These are phyloP conservation scores for Glebionis coronaria DNA, from an alignment of 129 eudicot genomes.

Conservation along the genomic window DNA sequence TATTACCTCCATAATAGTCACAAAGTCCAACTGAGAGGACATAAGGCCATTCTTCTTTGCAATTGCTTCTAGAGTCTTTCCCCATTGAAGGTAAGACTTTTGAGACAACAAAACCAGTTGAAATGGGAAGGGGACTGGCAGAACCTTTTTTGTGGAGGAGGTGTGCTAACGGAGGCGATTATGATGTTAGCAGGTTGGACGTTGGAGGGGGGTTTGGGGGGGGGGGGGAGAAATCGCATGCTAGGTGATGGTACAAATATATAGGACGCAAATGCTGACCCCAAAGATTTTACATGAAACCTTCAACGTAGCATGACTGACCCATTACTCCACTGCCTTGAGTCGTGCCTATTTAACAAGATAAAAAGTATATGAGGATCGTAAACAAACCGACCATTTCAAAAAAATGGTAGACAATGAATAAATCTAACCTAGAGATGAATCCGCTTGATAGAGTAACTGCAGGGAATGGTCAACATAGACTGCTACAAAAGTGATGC, in stretches of 20 bases:
- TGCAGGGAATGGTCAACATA: conserved; percentile 86
- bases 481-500: conserved; percentile 82
- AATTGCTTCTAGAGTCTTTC: conserved; percentile 51
- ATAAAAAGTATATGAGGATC: neutral
- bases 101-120: conserved; percentile 86
- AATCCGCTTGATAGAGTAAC: conserved; percentile 78
- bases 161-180: conserved; percentile 96
- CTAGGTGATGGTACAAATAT: conserved; percentile 81
- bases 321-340: conserved; percentile 72
- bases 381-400: too few relatives aligned
- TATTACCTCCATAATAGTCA: conserved; percentile 70
- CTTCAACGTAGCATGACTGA: conserved; percentile 73
- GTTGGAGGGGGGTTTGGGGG: conserved; percentile 80
- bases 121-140: conserved; percentile 81
- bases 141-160: conserved; percentile 95
- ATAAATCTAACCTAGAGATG: conserved; percentile 57
- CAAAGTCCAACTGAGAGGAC: conserved; percentile 75
- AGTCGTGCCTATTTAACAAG: conserved; percentile 50
- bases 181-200: conserved; percentile 90
- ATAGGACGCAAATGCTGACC: conserved; percentile 79
- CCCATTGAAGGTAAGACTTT: conserved; percentile 85
- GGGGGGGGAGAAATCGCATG: conserved; percentile 94
- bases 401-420: conserved; percentile 7
- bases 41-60: conserved; percentile 96
- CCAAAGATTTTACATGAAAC: conserved; percentile 89